phyloP scores from a whole-genome alignment of 2,329 filamentous ascomycete species.

The Fusarium protoensiforme region DNA sequence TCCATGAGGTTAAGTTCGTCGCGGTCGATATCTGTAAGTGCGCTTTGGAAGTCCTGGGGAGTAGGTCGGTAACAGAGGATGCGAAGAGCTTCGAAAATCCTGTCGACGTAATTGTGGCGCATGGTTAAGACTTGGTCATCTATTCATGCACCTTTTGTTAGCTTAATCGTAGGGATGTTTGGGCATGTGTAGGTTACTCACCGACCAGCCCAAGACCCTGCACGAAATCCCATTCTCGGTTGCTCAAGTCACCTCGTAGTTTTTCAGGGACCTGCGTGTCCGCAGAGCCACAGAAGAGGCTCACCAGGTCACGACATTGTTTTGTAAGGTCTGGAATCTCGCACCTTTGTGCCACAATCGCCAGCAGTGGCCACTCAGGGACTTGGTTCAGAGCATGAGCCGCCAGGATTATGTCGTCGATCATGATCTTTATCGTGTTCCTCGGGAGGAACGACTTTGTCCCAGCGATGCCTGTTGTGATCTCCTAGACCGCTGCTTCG shows the following conservation, averaged over 20 bases:
- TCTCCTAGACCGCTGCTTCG: neutral
- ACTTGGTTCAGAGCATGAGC: conserved; percentile 8
- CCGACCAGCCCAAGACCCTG: neutral
- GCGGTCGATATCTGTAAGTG: neutral
- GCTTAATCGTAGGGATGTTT: neutral
- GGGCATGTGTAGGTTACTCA: neutral
- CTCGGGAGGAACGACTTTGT: conserved; percentile 3
- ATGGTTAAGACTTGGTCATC: neutral
- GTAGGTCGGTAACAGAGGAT: conserved; percentile 23
- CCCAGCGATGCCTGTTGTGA: neutral
- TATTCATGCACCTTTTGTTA: neutral
- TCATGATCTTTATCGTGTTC: neutral
- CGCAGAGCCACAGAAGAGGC: conserved; percentile 1
- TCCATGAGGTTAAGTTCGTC: neutral
- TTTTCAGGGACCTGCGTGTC: neutral
- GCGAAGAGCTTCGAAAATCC: conserved; percentile 11
- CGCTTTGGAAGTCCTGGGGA: neutral
- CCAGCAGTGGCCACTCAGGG: conserved; percentile 27
- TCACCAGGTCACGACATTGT: neutral
- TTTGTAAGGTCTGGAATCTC: neutral
- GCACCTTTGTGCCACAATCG: conserved; percentile 15
- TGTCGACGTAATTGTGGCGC: conserved; percentile 1
- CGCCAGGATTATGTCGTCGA: neutral
- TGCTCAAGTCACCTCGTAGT: neutral
- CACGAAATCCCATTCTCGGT: neutral